Evolutionary conservation across 2,329 filamentous ascomycete species (phyloP).

Genomic region (Mollisia scopiformis): DNA sequence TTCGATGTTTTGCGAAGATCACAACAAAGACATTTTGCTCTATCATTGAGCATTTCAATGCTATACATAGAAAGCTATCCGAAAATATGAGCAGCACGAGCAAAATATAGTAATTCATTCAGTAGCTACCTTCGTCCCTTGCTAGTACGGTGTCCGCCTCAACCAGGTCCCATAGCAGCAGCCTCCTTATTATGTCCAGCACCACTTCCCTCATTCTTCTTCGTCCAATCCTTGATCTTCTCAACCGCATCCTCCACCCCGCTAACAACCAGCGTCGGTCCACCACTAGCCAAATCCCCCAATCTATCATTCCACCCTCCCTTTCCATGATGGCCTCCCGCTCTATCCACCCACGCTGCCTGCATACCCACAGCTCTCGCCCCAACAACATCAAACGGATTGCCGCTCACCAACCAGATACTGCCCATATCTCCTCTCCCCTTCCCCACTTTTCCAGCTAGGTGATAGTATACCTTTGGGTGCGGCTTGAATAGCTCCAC

Average conservation of each 20-base stretch:
- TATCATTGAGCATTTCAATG: too few relatives aligned
- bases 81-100: too few relatives aligned
- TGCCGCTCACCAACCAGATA: conserved; percentile 72
- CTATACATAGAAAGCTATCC: too few relatives aligned
- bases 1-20: too few relatives aligned
- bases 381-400: conserved; percentile 74
- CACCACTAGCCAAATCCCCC: conserved; percentile 46
- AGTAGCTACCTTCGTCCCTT: neutral
- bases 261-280: conserved; percentile 56
- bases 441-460: conserved; percentile 30
- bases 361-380: conserved; percentile 63
- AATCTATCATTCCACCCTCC: conserved; percentile 67
- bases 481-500: conserved; percentile 67
- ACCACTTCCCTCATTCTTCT: conserved; percentile 21
- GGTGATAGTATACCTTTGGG: conserved; percentile 60
- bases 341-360: conserved; percentile 69
- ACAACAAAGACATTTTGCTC: too few relatives aligned
- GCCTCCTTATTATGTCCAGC: neutral
- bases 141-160: neutral
- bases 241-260: conserved; percentile 61
- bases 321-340: conserved; percentile 40
- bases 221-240: conserved; percentile 37
- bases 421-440: conserved; percentile 44
- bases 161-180: neutral
- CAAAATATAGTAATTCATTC: too few relatives aligned